These are phyloP conservation scores for Lasiodiplodia theobromae DNA, from an alignment of 2,329 filamentous ascomycete genomes.

Conservation along the genomic window DNA sequence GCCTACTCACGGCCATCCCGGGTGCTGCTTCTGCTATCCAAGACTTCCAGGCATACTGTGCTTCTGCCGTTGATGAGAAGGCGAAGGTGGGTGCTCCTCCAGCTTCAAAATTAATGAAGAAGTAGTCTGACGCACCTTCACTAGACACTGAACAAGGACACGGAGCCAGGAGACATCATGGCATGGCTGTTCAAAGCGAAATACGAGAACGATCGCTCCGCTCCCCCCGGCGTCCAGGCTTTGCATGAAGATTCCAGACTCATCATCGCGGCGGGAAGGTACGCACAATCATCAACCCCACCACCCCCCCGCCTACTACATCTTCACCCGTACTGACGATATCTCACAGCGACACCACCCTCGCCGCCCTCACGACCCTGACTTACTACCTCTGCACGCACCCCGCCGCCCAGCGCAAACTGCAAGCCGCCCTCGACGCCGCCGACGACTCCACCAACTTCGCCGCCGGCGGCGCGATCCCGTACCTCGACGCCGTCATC, in stretches of 20 bases:
- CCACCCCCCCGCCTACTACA: no score
- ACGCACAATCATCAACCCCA: slow-evolving; percentile 44
- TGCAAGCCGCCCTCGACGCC: slow-evolving; percentile 33
- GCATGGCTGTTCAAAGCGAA: slow-evolving; percentile 51
- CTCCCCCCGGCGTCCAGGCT: slow-evolving; percentile 41
- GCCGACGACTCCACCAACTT: slow-evolving; percentile 39
- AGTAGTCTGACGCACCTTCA: not conserved
- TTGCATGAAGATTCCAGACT: slow-evolving; percentile 44
- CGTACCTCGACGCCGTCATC: slow-evolving; percentile 50
- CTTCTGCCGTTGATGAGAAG: slow-evolving; percentile 41
- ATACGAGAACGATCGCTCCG: slow-evolving; percentile 46
- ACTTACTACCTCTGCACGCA: slow-evolving; percentile 35
- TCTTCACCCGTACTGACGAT: slow-evolving; percentile 50
- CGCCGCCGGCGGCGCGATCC: slow-evolving; percentile 39
- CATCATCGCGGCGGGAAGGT: slow-evolving; percentile 50
- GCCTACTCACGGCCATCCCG: slow-evolving; percentile 43
- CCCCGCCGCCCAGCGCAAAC: slow-evolving; percentile 1
- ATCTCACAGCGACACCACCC: slow-evolving; percentile 44
- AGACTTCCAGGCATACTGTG: slow-evolving; percentile 42
- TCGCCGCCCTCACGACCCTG: not conserved
- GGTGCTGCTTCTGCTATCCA: slow-evolving; percentile 38
- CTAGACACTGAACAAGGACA: slow-evolving; percentile 31
- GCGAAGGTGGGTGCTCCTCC: slow-evolving; percentile 35
- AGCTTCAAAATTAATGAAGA: no score
- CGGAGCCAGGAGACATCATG: slow-evolving; percentile 46